Base-by-base conservation (phyloP, 2,329 filamentous ascomycete genomes). In the Fusarium subglutinans region DNA sequence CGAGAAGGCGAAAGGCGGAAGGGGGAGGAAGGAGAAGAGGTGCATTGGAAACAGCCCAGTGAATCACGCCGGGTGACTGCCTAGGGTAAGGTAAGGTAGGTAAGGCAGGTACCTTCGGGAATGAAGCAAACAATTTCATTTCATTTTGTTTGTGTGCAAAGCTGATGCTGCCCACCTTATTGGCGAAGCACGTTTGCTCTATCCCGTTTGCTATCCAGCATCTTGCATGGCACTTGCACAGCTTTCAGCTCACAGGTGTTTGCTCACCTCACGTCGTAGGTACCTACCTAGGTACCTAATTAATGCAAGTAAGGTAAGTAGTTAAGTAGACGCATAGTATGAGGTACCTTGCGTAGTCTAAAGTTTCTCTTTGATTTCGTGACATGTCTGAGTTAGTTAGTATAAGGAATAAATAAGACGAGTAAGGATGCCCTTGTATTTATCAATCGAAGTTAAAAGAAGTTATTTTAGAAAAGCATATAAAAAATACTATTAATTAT, bases 151-250 rank as follows among this genome's bases (percentile, higher is more conserved):
- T 66, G 10, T 18, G 38, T 22, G 38, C 8, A 69, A 37, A 28
- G 45, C 18, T 58, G 44, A 24, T 33, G 33, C 58, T 35, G n/a
- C 45, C 51, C 30, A 26, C 24, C 44, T 47, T 13, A n/a, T 45
- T 40, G n/a, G 45, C 26, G 62, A 62, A 62, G 38, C 30, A 37
- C 38, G 45, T 20, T 51, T 20, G 37, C 33, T 28, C 26, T 28
- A 40, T 28, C 22, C 47, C 28, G 37, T 70, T 70, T 70, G 66
- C 40, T 48, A 54, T 26, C 44, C 44, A 56, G 65, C 44, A 61
- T 22, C 35, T 40, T 64, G 66, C 35, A 41, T 45, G 57, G 57
- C 41, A 54, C 40, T 58, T 51, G 55, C 56, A 35, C 44, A 44
- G n/a, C 43, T 41, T 55, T 43, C 63, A 55, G 63, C 50, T 53